Evolutionary conservation across 768 basidiomycete genomes (phyloP).

Genomic region (Thelephora ganbajun): DNA sequence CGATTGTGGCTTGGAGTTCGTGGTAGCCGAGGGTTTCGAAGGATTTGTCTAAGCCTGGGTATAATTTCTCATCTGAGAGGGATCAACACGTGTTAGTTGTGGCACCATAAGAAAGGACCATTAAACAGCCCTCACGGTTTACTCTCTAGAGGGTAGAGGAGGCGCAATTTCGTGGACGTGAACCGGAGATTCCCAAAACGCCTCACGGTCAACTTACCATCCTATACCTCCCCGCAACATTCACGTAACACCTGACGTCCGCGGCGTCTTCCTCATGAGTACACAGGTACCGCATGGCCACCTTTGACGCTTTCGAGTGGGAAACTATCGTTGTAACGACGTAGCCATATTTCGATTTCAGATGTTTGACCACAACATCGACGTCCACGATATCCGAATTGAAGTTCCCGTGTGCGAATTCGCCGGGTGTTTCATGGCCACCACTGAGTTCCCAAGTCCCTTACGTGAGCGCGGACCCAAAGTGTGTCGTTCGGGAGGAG

Average conservation of each 20-base stretch:
- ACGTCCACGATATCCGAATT: constrained; percentile 54
- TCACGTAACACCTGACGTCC: constrained; percentile 48
- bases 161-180: neutral
- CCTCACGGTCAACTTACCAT: constrained; percentile 28
- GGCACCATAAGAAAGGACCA: neutral
- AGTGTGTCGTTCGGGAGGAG: constrained; percentile 3
- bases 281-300: constrained; percentile 54
- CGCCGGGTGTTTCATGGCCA: constrained; percentile 62
- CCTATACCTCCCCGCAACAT: constrained; percentile 64
- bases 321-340: constrained; percentile 55
- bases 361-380: constrained; percentile 45
- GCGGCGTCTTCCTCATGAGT: constrained; percentile 39
- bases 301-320: constrained; percentile 69
- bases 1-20: constrained; percentile 51
- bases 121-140: neutral
- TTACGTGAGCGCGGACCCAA: neutral
- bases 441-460: constrained; percentile 29
- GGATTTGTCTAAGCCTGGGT: constrained; percentile 25
- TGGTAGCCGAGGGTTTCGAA: constrained; percentile 46
- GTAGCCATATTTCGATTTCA: constrained; percentile 49
- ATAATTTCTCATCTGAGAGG: neutral
- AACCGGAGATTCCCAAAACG: constrained; percentile 25
- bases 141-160: constrained; percentile 2
- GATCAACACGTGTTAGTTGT: neutral
- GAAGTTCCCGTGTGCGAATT: constrained; percentile 47